phyloP scores from a whole-genome alignment of 2,329 filamentous ascomycete species.

The Phialophora macrospora region DNA sequence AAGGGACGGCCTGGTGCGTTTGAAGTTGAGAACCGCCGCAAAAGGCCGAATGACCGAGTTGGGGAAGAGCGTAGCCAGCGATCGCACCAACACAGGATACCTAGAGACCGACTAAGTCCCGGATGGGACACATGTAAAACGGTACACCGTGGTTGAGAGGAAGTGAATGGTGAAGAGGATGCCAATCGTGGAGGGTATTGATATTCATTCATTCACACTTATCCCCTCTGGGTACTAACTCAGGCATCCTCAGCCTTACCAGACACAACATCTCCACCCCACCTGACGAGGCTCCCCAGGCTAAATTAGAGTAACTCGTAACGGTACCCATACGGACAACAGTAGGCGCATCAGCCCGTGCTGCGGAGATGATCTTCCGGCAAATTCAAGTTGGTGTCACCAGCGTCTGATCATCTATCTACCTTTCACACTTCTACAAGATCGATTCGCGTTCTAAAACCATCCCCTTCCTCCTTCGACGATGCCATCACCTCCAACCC shows the following conservation, averaged over 20 bases:
- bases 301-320: neutral
- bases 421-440: neutral
- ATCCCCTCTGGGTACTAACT: no score
- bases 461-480: neutral
- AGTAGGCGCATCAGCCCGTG: neutral
- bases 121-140: neutral
- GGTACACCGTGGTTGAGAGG: neutral
- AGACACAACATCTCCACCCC: no score
- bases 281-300: neutral
- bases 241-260: no score
- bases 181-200: no score
- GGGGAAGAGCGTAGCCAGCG: neutral
- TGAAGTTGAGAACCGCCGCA: neutral
- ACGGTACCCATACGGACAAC: no score
- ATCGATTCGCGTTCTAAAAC: neutral
- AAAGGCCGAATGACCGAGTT: neutral
- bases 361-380: slow-evolving; percentile 1
- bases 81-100: neutral
- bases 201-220: no score
- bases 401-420: neutral
- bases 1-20: neutral
- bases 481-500: slow-evolving; percentile 27
- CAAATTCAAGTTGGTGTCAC: neutral
- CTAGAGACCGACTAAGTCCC: neutral
- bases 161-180: no score